Conservation (phyloP, 2,329 filamentous ascomycete species). For the Tolypocladium inflatum region DNA sequence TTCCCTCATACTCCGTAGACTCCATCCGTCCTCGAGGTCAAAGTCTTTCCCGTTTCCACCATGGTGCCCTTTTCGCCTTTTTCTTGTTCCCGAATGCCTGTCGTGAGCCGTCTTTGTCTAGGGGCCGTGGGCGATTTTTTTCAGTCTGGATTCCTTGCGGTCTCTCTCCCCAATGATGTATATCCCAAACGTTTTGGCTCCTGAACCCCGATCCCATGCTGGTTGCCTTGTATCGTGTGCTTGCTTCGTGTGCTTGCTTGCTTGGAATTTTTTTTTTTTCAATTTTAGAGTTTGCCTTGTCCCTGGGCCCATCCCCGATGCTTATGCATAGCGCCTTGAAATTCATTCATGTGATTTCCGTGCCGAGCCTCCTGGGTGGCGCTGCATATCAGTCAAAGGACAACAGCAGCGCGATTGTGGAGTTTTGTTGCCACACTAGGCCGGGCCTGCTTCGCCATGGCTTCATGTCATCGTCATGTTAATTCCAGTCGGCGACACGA, state of each 20-base stretch:
- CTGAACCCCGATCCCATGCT: neutral
- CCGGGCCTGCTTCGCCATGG: neutral
- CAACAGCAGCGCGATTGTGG: neutral
- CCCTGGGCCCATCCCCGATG: neutral
- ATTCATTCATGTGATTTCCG: neutral
- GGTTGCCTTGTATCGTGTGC: neutral
- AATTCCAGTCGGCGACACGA: constrained; percentile 37
- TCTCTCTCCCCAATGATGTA: neutral
- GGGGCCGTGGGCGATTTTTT: neutral
- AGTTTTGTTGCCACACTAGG: neutral
- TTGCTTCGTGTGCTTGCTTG: neutral
- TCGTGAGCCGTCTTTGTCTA: neutral
- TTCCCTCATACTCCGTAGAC: neutral
- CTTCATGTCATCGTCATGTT: constrained; percentile 29
- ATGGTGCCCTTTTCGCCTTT: neutral
- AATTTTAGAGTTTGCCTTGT: neutral
- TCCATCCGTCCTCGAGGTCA: neutral
- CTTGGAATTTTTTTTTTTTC: neutral
- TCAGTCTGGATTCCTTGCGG: neutral
- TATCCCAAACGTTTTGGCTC: neutral
- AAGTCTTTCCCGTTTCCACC: neutral
- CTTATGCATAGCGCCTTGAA: constrained; percentile 1
- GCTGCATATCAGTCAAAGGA: neutral
- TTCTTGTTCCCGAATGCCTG: neutral
- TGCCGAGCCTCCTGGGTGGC: neutral